Conservation (phyloP, 208 protist species). For the Trypanosoma melophagium region DNA sequence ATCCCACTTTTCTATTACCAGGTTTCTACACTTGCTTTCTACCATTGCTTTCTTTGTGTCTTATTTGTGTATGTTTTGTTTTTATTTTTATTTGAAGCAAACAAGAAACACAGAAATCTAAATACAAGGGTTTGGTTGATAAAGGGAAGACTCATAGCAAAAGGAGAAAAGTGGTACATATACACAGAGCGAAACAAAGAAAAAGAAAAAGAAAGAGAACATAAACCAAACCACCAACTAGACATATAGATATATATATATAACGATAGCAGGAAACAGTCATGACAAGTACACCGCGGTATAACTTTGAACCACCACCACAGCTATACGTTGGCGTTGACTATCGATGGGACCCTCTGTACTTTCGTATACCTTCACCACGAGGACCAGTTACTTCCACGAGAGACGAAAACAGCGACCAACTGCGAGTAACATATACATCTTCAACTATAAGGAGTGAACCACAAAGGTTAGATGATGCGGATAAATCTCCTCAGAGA, state of each 20-base stretch:
- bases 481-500: too few species aligned
- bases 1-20: not conserved
- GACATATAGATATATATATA: not conserved
- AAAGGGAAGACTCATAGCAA: too few species aligned
- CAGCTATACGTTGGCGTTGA: slow-evolving; percentile 26
- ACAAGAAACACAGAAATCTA: too few species aligned
- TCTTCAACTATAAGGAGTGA: too few species aligned
- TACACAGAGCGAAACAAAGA: not conserved
- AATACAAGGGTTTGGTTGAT: too few species aligned
- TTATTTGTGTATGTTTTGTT: too few species aligned
- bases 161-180: not conserved
- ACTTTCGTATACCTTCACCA: slow-evolving; percentile 32
- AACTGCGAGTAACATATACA: too few species aligned
- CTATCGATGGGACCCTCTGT: slow-evolving; percentile 39
- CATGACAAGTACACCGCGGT: slow-evolving; percentile 10
- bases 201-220: not conserved
- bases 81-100: too few species aligned
- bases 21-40: too few species aligned
- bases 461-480: too few species aligned
- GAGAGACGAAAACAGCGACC: too few species aligned
- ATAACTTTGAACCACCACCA: slow-evolving; percentile 25
- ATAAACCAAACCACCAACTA: not conserved
- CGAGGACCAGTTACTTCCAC: not conserved
- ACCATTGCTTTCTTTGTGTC: too few species aligned
- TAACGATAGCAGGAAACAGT: not conserved